Conservation (phyloP, 495 filamentous ascomycete genomes). For the Stereocaulon alpinum region DNA sequence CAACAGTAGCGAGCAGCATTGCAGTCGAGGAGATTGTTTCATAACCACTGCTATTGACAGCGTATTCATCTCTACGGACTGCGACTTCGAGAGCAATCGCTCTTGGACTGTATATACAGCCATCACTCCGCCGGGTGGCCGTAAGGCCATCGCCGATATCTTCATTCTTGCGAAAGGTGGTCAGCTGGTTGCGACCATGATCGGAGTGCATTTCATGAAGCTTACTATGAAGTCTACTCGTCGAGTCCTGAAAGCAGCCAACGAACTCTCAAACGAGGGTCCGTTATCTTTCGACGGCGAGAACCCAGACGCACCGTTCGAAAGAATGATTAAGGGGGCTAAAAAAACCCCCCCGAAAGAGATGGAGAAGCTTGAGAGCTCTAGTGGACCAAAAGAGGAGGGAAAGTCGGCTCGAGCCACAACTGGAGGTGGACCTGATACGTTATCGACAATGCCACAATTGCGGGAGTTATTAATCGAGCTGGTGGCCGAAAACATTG, state of each 20-base stretch:
- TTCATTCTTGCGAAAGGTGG: conserved; percentile 20
- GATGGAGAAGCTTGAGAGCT: neutral
- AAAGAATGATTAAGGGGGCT: neutral
- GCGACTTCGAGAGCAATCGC: neutral
- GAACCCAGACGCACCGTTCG: neutral
- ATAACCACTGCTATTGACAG: conserved; percentile 18
- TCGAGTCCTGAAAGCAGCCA: conserved; percentile 5
- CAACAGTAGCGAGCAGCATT: conserved; percentile 23
- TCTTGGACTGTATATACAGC: conserved; percentile 24
- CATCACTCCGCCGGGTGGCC: conserved; percentile 8
- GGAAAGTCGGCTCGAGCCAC: neutral
- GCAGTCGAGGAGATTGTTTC: conserved; percentile 17
- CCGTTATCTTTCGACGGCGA: neutral
- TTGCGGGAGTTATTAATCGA: neutral
- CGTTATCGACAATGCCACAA: neutral
- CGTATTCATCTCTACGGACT: conserved; percentile 11
- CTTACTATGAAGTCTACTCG: conserved; percentile 13
- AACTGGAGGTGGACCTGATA: neutral
- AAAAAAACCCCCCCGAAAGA: neutral
- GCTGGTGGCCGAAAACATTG: conserved; percentile 1
- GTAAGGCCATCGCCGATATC: conserved; percentile 23
- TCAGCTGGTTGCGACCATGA: conserved; percentile 15
- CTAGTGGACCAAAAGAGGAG: neutral
- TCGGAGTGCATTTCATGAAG: conserved; percentile 17
- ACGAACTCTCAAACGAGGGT: neutral